Evolutionary conservation across 352 stramenopile species (phyloP).

Genomic region (Pythium coloratum): DNA sequence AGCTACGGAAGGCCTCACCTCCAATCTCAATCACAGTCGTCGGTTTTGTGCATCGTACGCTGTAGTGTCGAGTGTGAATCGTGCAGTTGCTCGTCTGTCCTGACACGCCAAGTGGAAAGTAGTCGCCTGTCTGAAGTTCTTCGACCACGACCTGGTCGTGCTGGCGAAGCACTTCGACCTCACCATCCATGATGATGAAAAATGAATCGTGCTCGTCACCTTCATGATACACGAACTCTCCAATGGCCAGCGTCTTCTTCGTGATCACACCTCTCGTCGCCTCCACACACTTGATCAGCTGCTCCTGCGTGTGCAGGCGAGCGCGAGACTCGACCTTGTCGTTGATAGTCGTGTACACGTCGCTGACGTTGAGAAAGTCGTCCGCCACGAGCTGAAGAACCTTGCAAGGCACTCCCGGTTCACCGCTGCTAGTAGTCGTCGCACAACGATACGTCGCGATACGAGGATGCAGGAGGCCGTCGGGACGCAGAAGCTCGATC

Average conservation of each 20-base stretch:
- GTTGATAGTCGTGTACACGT: slow-evolving; percentile 73
- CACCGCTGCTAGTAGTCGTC: slow-evolving; percentile 3
- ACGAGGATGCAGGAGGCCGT: slow-evolving; percentile 63
- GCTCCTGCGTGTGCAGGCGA: slow-evolving; percentile 61
- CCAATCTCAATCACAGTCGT: slow-evolving; percentile 79
- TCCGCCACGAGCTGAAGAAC: slow-evolving; percentile 79
- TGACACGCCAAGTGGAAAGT: slow-evolving; percentile 80
- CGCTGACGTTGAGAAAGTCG: slow-evolving; percentile 77
- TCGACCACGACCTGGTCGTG: slow-evolving; percentile 72
- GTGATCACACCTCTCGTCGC: slow-evolving; percentile 68
- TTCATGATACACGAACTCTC: slow-evolving; percentile 80
- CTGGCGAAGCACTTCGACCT: slow-evolving; percentile 71
- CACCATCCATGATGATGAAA: slow-evolving; percentile 74
- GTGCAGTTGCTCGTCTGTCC: slow-evolving; percentile 63
- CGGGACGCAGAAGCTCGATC: slow-evolving; percentile 72
- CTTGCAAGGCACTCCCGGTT: slow-evolving; percentile 50
- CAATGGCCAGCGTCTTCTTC: slow-evolving; percentile 51
- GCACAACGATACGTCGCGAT: slow-evolving; percentile 72
- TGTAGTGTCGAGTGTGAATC: slow-evolving; percentile 72
- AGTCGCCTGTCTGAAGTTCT: slow-evolving; percentile 67
- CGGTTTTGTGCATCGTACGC: slow-evolving; percentile 63
- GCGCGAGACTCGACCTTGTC: slow-evolving; percentile 61
- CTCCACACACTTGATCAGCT: slow-evolving; percentile 79
- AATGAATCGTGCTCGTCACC: slow-evolving; percentile 76
- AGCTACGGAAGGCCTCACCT: slow-evolving; percentile 81